Percentiles rank a stretch among this genome's conserved stretches.
These are phyloP conservation scores for Verticillium klebahnii DNA, from an alignment of 2,329 filamentous ascomycete species.

Conservation along the genomic window DNA sequence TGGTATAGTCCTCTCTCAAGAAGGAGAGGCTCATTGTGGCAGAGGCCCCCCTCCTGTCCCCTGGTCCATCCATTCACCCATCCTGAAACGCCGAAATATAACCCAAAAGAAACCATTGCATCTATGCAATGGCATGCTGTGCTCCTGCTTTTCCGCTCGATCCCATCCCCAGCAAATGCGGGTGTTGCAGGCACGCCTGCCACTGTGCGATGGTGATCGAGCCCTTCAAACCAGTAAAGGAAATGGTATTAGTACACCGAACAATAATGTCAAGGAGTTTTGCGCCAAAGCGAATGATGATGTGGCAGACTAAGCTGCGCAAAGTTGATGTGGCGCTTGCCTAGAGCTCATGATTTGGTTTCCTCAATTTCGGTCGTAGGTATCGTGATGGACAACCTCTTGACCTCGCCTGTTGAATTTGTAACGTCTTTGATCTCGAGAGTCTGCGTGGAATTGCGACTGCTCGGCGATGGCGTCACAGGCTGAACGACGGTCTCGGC, in stretches of 20 bases:
- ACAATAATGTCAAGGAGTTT: not conserved
- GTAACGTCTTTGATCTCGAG: not conserved
- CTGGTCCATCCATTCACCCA: not conserved
- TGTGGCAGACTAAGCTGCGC: not conserved
- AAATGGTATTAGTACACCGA: not conserved
- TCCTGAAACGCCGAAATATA: not conserved
- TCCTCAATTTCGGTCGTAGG: not conserved
- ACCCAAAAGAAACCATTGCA: not conserved
- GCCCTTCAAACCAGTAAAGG: not conserved
- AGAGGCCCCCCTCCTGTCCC: not conserved
- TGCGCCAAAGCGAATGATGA: not conserved
- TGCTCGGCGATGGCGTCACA: not conserved
- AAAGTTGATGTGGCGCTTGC: not conserved
- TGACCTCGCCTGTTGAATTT: not conserved
- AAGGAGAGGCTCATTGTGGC: not conserved
- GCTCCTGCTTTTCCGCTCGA: not conserved
- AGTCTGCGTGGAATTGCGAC: not conserved
- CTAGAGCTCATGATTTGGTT: not conserved
- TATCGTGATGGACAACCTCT: slow-evolving; percentile 6
- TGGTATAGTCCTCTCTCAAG: not conserved
- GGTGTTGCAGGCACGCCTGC: not conserved
- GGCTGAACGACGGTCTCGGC: not conserved
- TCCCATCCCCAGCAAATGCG: not conserved
- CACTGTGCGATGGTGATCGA: not conserved
- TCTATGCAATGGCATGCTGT: not conserved